Conservation (phyloP, 805 yeast species). For the Starmerella sirachaensis region DNA sequence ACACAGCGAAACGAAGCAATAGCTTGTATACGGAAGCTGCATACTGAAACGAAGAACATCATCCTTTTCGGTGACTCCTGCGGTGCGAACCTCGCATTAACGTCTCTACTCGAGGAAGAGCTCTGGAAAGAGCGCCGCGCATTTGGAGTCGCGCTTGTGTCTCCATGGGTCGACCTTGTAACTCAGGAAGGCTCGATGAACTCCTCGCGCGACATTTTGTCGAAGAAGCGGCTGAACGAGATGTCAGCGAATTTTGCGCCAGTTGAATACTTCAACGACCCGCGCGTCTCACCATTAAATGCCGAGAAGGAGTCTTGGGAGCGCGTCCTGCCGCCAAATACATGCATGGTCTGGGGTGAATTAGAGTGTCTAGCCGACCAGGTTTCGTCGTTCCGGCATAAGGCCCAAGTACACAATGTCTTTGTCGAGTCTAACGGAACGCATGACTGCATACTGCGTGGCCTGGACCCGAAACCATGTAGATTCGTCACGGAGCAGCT, state of each 20-base stretch:
- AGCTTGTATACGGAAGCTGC: slow-evolving; percentile 17
- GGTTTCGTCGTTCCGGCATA: slow-evolving; percentile 8
- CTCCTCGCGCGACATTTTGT: slow-evolving; percentile 11
- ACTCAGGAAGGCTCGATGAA: slow-evolving; percentile 14
- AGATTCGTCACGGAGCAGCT: slow-evolving; percentile 7
- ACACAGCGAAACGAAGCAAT: slow-evolving; percentile 24
- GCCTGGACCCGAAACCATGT: slow-evolving; percentile 15
- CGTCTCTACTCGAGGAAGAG: slow-evolving; percentile 11
- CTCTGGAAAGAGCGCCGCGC: slow-evolving; percentile 1
- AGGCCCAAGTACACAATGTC: slow-evolving; percentile 6
- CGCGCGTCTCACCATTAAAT: slow-evolving; percentile 12
- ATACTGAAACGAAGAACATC: slow-evolving; percentile 19
- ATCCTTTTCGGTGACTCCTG: slow-evolving; percentile 28
- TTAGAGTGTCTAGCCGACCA: slow-evolving; percentile 20
- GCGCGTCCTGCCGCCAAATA: slow-evolving; percentile 13
- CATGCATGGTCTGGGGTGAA: slow-evolving; percentile 20
- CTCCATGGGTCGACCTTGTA: slow-evolving; percentile 20
- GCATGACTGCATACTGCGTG: slow-evolving; percentile 21
- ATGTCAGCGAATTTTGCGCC: slow-evolving; percentile 9
- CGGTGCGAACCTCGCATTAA: slow-evolving; percentile 26
- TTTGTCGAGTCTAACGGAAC: slow-evolving; percentile 19
- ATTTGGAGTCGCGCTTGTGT: slow-evolving; percentile 16
- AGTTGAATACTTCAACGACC: slow-evolving; percentile 11
- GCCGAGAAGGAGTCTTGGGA: slow-evolving; percentile 17
- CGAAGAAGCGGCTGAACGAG: slow-evolving; percentile 11